These are phyloP conservation scores for Hemisphaericaspora nanyangensis DNA, from an alignment of 805 yeast species.

Conservation along the genomic window DNA sequence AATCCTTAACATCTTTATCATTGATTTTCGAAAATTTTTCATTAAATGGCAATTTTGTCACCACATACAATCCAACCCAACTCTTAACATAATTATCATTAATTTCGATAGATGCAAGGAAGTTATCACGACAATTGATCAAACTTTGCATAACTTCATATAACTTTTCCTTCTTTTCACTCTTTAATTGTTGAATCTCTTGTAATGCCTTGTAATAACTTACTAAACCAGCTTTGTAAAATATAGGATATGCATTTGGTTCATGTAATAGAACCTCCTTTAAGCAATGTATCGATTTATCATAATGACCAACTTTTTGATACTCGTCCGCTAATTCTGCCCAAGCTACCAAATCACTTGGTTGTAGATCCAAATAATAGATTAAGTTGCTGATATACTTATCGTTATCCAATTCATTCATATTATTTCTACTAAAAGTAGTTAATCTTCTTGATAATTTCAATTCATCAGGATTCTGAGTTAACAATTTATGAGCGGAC, in stretches of 20 bases:
- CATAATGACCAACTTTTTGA: conserved; percentile 53
- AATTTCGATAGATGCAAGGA: conserved; percentile 71
- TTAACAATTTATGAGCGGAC: conserved; percentile 25
- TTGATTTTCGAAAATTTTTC: conserved; percentile 16
- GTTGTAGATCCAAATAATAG: conserved; percentile 56
- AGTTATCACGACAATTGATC: conserved; percentile 42
- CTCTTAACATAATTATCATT: conserved; percentile 65
- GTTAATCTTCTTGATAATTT: conserved; percentile 34
- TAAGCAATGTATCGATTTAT: conserved; percentile 60
- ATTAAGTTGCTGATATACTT: conserved; percentile 55
- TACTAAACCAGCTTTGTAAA: conserved; percentile 54
- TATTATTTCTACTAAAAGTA: conserved; percentile 18
- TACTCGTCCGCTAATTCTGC: conserved; percentile 72
- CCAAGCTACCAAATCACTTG: conserved; percentile 78
- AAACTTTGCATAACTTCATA: conserved; percentile 22
- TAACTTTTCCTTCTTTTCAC: conserved; percentile 27
- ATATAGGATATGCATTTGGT: conserved; percentile 68
- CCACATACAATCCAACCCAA: conserved; percentile 63
- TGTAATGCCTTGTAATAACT: conserved; percentile 30
- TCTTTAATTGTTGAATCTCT: conserved; percentile 9
- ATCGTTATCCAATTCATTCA: conserved; percentile 10
- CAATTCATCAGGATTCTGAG: conserved; percentile 31
- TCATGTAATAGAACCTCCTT: conserved; percentile 66
- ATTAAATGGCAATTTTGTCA: conserved; percentile 18
- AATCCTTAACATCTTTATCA: conserved; percentile 18